Evolutionary conservation across 1,284 basidiomycete genomes (phyloP).

Genomic region (Ustilago lituana): DNA sequence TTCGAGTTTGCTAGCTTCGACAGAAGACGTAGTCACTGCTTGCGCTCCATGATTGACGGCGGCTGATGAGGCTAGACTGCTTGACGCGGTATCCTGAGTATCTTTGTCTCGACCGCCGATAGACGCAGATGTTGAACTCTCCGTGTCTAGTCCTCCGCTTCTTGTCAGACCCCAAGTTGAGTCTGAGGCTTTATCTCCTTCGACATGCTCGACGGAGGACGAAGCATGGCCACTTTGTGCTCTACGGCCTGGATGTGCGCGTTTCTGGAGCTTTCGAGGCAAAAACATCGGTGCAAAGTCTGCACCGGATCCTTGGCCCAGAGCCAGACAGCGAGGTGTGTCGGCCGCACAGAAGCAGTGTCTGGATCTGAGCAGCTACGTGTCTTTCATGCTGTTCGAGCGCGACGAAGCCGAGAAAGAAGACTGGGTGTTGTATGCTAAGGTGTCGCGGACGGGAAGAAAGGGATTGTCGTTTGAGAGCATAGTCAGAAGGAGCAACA

Average conservation of each 20-base stretch:
- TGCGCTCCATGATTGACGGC: not conserved
- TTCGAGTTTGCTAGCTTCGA: conserved; percentile 25
- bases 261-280: conserved; percentile 36
- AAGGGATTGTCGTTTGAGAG: too few relatives aligned
- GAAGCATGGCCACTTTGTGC: not conserved
- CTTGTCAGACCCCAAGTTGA: not conserved
- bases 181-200: too few relatives aligned
- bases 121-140: not conserved
- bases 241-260: not conserved
- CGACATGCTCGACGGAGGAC: too few relatives aligned
- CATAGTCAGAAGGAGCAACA: not conserved
- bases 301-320: not conserved
- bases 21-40: not conserved
- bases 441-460: too few relatives aligned
- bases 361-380: too few relatives aligned
- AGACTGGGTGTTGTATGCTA: too few relatives aligned
- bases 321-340: not conserved
- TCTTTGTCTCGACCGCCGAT: not conserved
- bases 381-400: too few relatives aligned
- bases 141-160: not conserved
- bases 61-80: not conserved
- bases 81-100: not conserved
- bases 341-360: too few relatives aligned
- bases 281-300: conserved; percentile 16
- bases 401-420: too few relatives aligned